Conservation (phyloP, 441 rosid genomes). For the Viola pubescens region DNA sequence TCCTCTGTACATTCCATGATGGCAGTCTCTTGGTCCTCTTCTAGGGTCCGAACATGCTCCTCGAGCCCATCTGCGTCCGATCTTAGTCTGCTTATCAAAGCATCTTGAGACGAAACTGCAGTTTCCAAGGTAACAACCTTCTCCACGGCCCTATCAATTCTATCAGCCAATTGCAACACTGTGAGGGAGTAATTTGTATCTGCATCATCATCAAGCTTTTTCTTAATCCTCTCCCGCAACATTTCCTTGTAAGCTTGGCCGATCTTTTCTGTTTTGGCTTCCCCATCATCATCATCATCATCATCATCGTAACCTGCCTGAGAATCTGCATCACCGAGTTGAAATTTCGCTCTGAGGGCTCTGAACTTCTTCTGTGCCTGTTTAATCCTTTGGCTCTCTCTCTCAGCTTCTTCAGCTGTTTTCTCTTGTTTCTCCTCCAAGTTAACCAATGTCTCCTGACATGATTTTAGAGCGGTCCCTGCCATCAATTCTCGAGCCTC, state of each 20-base stretch:
- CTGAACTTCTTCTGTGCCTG: conserved; percentile 38
- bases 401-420: conserved; percentile 41
- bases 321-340: conserved; percentile 11
- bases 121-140: conserved; percentile 54
- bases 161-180: conserved; percentile 51
- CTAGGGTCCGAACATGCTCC: conserved; percentile 40
- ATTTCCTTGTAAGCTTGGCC: conserved; percentile 18
- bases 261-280: conserved; percentile 16
- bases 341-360: conserved; percentile 30
- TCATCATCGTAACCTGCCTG: not conserved
- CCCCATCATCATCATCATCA: conserved; percentile 9
- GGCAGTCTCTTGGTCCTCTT: conserved; percentile 44
- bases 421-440: conserved; percentile 53
- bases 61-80: conserved; percentile 52
- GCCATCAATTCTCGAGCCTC: conserved; percentile 79
- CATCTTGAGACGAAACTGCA: conserved; percentile 48
- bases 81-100: conserved; percentile 45
- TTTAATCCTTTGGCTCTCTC: conserved; percentile 41
- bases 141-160: conserved; percentile 64
- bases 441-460: conserved; percentile 45
- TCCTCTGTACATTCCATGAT: conserved; percentile 34
- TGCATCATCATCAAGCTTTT: conserved; percentile 20
- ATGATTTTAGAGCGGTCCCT: conserved; percentile 53
- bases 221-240: conserved; percentile 25
- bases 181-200: conserved; percentile 29